Evolutionary conservation across 176 grass and related monocot species (phyloP), one percentile per base, ranked within the genome.

Genomic region (Alopecurus myosuroides): DNA sequence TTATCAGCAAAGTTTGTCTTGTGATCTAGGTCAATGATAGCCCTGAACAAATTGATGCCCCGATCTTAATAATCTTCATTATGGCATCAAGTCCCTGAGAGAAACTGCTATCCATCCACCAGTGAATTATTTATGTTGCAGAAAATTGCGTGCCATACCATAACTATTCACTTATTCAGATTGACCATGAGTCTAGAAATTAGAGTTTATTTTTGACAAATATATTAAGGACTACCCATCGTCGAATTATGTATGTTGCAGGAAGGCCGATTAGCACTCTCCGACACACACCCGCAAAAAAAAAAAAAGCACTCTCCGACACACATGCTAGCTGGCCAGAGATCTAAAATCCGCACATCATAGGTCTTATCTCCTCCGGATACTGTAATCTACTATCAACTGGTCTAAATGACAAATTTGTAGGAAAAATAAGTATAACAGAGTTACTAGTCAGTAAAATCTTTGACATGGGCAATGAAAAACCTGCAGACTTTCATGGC

Each of bases 111-210:
- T 39, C 65, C 19, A 37, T 39, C 65, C 19, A 36, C 8, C 10
- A 37, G 3, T 11, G 19, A 22, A 39, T 37, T 68, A 34, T 34
- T 7, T 68, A 40, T 69, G 66, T 3, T 69, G 20, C 35, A 13
- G 10, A 34, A 36, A 69, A 13, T 1, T 22, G 50, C 40, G 34
- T 22, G 51, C 17, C 35, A 40, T 40, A 12, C 29, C 34, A 11
- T 37, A 68, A 11, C 64, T 68, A 11, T 36, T 3, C 4, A 40
- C 9, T 23, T 37, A 22, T 63, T 52, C 84, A 94, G 34, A 70
- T 89, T 31, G 81, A 94, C 87, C 35, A 64, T 6, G 57, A 64
- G 29, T 64, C 29, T 31, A 30, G 7, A 7, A 30, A 30, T 31
- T 64, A 18, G 29, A 66, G 31, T 66, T 36, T 13, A 12, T 25